Percentiles rank a stretch among this genome's conserved stretches.
Evolutionary conservation across 169 alveolate species (phyloP).

Genomic region (Toxoplasma gondii): DNA sequence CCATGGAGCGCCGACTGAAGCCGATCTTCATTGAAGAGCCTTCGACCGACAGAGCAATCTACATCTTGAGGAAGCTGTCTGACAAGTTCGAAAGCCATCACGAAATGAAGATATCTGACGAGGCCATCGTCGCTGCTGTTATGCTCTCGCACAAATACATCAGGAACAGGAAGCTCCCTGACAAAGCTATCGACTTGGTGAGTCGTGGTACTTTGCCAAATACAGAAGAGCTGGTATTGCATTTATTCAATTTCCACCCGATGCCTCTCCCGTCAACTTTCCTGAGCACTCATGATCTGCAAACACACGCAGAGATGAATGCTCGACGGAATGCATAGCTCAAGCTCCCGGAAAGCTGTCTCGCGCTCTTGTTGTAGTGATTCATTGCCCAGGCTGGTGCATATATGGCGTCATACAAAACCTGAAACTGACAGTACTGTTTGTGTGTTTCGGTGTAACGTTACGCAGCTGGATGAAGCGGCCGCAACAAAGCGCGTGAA

Average conservation of each 20-base stretch:
- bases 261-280: too few species aligned
- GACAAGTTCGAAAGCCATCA: constrained; percentile 81
- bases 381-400: too few species aligned
- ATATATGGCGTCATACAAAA: too few species aligned
- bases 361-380: too few species aligned
- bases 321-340: too few species aligned
- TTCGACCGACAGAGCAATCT: constrained; percentile 82
- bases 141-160: constrained; percentile 81
- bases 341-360: too few species aligned
- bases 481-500: constrained; percentile 31
- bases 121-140: constrained; percentile 83
- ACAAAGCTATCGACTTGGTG: constrained; percentile 85
- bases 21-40: constrained; percentile 88
- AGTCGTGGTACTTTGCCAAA: neutral
- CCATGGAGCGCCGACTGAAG: constrained; percentile 90
- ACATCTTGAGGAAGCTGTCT: constrained; percentile 46
- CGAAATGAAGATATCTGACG: constrained; percentile 82
- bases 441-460: too few species aligned
- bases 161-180: constrained; percentile 84
- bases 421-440: too few species aligned
- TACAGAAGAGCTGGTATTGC: neutral
- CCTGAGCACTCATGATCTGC: too few species aligned
- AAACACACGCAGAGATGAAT: too few species aligned
- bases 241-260: too few species aligned
- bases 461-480: constrained; percentile 19